A percentile compares a stretch with the other conserved stretches of the same genome.
phyloP scores from a whole-genome alignment of 2,329 filamentous ascomycete species.

The Colletotrichum sp. region DNA sequence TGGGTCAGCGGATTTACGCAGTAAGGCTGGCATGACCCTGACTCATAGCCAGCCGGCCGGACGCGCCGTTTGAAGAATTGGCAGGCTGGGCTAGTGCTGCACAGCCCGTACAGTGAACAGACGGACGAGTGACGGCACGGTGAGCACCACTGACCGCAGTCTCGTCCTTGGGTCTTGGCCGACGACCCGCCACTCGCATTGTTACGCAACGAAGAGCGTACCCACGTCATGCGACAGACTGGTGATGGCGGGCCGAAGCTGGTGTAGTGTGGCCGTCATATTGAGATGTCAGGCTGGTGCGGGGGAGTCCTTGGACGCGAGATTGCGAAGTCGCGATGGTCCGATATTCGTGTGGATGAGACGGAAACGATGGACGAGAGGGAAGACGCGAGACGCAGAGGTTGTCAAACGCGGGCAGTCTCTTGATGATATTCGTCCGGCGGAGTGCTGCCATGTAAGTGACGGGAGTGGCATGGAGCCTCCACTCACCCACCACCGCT shows the following conservation, averaged over 20 bases:
- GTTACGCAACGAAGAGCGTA: slow-evolving; percentile 7
- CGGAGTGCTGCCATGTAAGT: background rate
- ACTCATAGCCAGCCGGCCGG: slow-evolving; percentile 6
- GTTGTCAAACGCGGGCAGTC: background rate
- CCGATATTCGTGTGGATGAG: background rate
- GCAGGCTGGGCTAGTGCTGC: background rate
- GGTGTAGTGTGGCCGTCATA: background rate
- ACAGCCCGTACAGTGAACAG: background rate
- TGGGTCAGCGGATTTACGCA: background rate
- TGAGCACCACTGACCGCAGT: background rate
- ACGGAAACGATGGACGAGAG: background rate
- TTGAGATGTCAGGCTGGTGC: background rate
- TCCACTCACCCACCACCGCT: background rate
- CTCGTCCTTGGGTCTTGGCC: background rate
- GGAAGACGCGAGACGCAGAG: background rate
- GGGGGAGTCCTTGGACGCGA: background rate
- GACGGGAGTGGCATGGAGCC: background rate
- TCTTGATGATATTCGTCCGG: background rate
- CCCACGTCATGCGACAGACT: slow-evolving; percentile 18
- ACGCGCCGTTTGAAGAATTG: slow-evolving; percentile 16
- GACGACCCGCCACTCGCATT: slow-evolving; percentile 15
- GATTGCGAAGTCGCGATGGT: background rate
- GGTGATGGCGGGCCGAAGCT: background rate
- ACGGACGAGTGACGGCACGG: background rate
- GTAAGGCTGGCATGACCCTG: background rate